Evolutionary conservation across 1,284 basidiomycete genomes (phyloP), one percentile per base, ranked within the genome.

Genomic region (Marasmius fiardii): DNA sequence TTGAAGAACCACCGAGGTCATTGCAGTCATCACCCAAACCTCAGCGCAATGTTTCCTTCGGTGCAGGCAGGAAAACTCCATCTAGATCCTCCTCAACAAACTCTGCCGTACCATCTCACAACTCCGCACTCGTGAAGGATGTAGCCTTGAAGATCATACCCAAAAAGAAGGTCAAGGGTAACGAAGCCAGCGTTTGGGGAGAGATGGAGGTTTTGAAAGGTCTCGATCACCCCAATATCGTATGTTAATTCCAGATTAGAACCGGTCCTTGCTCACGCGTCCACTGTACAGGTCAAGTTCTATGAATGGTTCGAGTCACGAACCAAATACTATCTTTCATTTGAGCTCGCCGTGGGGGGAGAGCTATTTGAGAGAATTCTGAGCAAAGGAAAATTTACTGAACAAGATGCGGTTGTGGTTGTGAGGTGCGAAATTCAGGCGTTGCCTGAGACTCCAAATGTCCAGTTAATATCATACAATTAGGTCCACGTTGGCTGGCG

Each of bases 281-380:
- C n/a, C 14, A 6, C 6, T 18, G 33, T 31, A 7, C 70, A 89
- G 90, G 92, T 96, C 64, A 93, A 93, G 67, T 92, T 95, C 65
- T 93, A 89, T 68, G 93, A 95, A 68, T 92, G 87, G 83, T 97
- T 97, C 68, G 95, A 97, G 68, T 93, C 90, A 16, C 78, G 93
- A 55, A 82, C 87, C 35, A 96, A 95, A 69, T 95, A 93, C 70
- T 97, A 94, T 67, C 83, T 97, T 34, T 83, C 90, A 0, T 97
- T 97, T 65, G 93, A 97, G 70, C 86, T 96, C 6, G 95, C 94
- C 0, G 80, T 85, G 2, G 94, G 95, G 18, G 94, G 94, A 41
- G 93, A 95, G 66, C 79, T 95, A 2, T 97, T 97, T 67, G 89
- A 93, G 53, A 81, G 92, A 37, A 90, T 97, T 59, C 74, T 88